Base-by-base conservation (phyloP, 768 basidiomycete genomes). In the Lactarius sp. region DNA sequence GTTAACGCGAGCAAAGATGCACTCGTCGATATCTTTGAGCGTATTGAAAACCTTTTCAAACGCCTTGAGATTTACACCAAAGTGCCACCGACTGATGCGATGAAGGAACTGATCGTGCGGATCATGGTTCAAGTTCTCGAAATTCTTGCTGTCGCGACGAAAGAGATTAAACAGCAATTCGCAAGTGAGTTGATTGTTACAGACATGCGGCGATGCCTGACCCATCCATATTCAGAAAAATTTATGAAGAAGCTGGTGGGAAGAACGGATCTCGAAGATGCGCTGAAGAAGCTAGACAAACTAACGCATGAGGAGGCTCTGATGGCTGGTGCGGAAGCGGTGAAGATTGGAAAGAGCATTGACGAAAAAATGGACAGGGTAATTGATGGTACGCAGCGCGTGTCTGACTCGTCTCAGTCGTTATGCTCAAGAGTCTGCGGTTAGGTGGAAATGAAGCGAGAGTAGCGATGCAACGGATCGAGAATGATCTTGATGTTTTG, bases 31-130 rank as follows among this genome's bases (percentile, higher is more conserved):
- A 16, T 59, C 18, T 59, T 59, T 9, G 50, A 20, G 18, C 56
- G 50, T 18, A 59, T 59, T n/a, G 58, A 59, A 31, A 33, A 9
- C 6, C 42, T 59, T 9, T 59, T 59, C 39, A 42, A 14, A 33
- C 58, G 58, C 1, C 34, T 59, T 2, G 37, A 59, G 39, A 50
- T 9, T 13, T 59, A 51, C 39, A 59, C 37, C 4, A 36, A 51
- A 31, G 58, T 59, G 37, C 58, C 58, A n/a, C 36, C 37, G 4
- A 59, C 58, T 2, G 27, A 31, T 27, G 27, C 5, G 8, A 59
- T 51, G 58, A 59, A 12, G 6, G 49, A 51, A 5, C 8, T 41
- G 20, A 59, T 51, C 9, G 39, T 51, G 14, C 27, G 51, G 22
- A 59, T 51, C 39, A 42, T 51, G 37, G 58, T 51, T 12, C 37